Conservation (phyloP, 176 grass and related monocot genomes). For the Miscanthus lutarioriparius region DNA sequence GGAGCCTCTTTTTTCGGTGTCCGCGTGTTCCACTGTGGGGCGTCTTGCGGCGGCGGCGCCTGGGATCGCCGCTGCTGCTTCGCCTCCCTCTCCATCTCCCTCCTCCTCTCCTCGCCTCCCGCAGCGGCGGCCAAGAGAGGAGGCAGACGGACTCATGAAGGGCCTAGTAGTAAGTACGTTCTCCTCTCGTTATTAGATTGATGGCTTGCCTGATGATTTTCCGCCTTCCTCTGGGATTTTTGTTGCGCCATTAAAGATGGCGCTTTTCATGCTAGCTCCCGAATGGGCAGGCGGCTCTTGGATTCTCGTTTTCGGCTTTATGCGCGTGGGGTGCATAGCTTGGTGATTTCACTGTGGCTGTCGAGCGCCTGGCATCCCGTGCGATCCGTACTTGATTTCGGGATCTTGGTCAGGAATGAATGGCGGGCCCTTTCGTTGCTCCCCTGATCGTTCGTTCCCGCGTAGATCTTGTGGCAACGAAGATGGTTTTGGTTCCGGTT, state of each 20-base stretch:
- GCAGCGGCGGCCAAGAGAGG: background rate
- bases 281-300: constrained; percentile 22
- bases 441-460: background rate
- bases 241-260: no score
- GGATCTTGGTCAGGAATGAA: constrained; percentile 40
- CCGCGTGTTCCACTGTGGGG: background rate
- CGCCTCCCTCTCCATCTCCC: background rate
- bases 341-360: constrained; percentile 16
- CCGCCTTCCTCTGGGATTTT: no score
- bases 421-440: constrained; percentile 31
- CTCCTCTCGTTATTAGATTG: constrained; percentile 35
- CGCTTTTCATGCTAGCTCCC: background rate
- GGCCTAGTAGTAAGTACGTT: constrained; percentile 89
- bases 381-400: constrained; percentile 25
- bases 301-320: constrained; percentile 16
- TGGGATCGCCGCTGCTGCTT: constrained; percentile 22
- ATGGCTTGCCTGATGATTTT: background rate
- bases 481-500: no score
- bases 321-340: background rate
- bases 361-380: background rate
- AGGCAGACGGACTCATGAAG: constrained; percentile 62
- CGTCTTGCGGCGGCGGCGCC: background rate
- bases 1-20: background rate
- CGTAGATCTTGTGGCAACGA: constrained; percentile 26
- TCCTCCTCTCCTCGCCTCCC: background rate